Base-by-base conservation (phyloP, 1,284 basidiomycete genomes). In the Sanguinoderma infundibulare region DNA sequence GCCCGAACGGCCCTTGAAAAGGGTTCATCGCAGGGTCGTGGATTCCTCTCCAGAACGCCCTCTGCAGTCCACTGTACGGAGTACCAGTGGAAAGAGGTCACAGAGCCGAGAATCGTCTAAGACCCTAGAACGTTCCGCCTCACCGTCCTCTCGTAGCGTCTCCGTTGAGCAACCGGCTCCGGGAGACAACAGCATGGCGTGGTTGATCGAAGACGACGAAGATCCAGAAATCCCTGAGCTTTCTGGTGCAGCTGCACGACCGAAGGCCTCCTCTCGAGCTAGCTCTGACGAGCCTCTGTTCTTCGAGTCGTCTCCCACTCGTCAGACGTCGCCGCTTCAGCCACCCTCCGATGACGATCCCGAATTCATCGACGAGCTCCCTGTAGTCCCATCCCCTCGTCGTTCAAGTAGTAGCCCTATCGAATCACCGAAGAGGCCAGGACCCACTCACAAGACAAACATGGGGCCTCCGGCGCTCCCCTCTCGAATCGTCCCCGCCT, bases 191-290 rank as follows among this genome's bases (percentile, higher is more conserved):
- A 78, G 78, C 65, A 85, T 90, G 74, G 80, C 83, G 2, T 90
- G 89, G 88, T 76, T 90, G 24, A 73, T 90, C 12, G 86, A 86
- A 7, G 72, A 74, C 46, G 87, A 87, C 42, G 71, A 72, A 57
- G 81, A 82, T 3, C 77, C 77, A 3, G 77, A 80, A 51, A 75
- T 88, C 60, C 77, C 55, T 82, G 10, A 73, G 76, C 51, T 86
- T 85, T 22, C 81, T 84, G 0, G 85, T 84, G 8, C 72, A 2
- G 35, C 38, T 5, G 28, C 50, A 7, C 56, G 60, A 30, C 38
- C 15, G 30, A 12, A 49, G 14, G 55, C 57, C 6, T 36, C 42
- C 26, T 38, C 14, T 2, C 32, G 24, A 1, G 36, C 53, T 14
- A 22, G 32, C 7, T 54, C 51, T 3, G 55, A 60, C 53, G 60